Base-by-base conservation (phyloP, 106 monocot species). In the Gastrodia elata region DNA sequence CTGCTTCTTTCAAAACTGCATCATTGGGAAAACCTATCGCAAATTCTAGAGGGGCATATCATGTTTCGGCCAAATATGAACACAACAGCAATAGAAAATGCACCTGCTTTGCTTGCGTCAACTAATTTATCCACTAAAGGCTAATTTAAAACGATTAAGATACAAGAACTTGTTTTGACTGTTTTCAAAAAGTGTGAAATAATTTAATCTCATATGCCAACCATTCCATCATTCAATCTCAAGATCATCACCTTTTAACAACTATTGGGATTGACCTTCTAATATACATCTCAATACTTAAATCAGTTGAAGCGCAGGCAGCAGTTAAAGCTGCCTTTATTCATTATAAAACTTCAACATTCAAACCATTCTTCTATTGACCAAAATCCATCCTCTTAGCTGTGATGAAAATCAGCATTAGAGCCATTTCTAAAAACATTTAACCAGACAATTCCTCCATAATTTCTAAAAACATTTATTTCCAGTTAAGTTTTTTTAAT, bases 171-270 rank as follows among this genome's bases (percentile, higher is more conserved):
- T 56, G 56, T 24, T 24, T 25, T 22, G 24, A 4, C 25, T 8
- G 3, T 56, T 56, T 56, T 56, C 56, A 56, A 24, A 25, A 56
- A 56, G 56, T 6, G 24, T 24, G 25, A 25, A 4, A 56, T 46
- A 46, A 2, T 46, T 56, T 24, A 24, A 24, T 56, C 56, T 52
- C 52, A 52, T 14, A 18, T 52, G 52, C 52, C 25, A 56, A 56
- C n/a, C 52, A 55, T 56, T 56, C 56, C 52, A 52, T 52, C 52
- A 18, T 52, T 52, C 52, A 52, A 56, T 56, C 56, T 56, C 56
- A 56, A 24, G 56, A 8, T 56, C 56, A 25, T 56, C 56, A 56
- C 56, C 56, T 56, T 56, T 1, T 24, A n/a, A 56, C 15, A 56
- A 56, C 24, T 56, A 56, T 25, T 56, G 20, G 22, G n/a, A 6